Conservation (phyloP, 106 monocot genomes). For the Platanthera guangdongensis region DNA sequence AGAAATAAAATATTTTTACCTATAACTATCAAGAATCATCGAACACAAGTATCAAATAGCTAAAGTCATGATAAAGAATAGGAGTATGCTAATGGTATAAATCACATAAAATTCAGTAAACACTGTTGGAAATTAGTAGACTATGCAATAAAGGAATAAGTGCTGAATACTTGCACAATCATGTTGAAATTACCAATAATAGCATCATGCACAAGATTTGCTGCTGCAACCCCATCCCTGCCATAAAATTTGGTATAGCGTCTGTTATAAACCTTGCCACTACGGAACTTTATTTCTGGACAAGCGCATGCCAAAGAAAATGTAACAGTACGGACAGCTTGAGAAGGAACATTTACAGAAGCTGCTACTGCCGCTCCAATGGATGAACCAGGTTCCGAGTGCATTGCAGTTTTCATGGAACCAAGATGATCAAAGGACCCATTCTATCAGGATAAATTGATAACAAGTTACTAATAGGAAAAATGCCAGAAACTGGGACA, state of each 20-base stretch:
- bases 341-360: slow-evolving; percentile 43
- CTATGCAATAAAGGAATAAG: too few relatives aligned
- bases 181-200: slow-evolving; percentile 31
- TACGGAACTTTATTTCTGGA: slow-evolving; percentile 43
- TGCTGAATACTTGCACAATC: neutral
- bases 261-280: slow-evolving; percentile 25
- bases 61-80: too few relatives aligned
- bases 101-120: too few relatives aligned
- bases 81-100: too few relatives aligned
- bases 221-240: slow-evolving; percentile 40
- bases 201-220: slow-evolving; percentile 53
- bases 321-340: slow-evolving; percentile 32
- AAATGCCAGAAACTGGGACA: too few relatives aligned
- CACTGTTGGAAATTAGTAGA: too few relatives aligned
- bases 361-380: slow-evolving; percentile 76
- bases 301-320: slow-evolving; percentile 58
- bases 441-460: slow-evolving; percentile 10
- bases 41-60: too few relatives aligned
- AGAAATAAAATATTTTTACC: too few relatives aligned
- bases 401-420: slow-evolving; percentile 6
- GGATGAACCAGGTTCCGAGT: slow-evolving; percentile 40
- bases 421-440: slow-evolving; percentile 40
- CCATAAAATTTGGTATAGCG: slow-evolving; percentile 77
- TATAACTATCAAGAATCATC: too few relatives aligned
- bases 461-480: too few relatives aligned